Evolutionary conservation across 768 basidiomycete species (phyloP), one percentile per base, ranked within the genome.

Genomic region (Harrya chromipes): DNA sequence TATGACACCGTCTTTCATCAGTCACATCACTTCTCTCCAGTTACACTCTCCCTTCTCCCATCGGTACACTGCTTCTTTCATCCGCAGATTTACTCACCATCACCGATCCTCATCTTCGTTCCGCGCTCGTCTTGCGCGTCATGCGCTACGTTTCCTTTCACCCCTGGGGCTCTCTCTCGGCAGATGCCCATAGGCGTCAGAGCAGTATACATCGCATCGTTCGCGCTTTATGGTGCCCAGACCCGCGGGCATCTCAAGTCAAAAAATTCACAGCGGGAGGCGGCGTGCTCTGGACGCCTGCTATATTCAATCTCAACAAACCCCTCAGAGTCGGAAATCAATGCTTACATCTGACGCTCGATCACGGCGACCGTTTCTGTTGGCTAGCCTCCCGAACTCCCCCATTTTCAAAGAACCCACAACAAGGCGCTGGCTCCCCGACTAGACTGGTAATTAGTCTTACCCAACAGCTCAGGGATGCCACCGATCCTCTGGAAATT

Each of bases 91-190:
- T 82, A 0, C 42, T 60, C 31, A 46, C 60, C 1, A 66, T 79
- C 40, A 50, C 60, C 1, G 68, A 76, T 35, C 63, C 65, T 1
- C 50, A 56, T 4, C 46, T 79, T 16, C 72, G 68, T 43, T 62
- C 58, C 38, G 74, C 75, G 2, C 59, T 83, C 38, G 61, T 83
- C 52, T 65, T 77, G 37, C 77, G 82, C 27, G 71, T 84, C 24
- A 69, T 90, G 44, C 87, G 88, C 13, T 86, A 82, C 58, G 70
- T 83, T 36, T 91, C 90, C 0, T 83, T 81, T 39, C 72, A 78
- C 34, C 84, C 87, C 3, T 93, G 90, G 90, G 90, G 90, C 5
- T 81, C 81, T 40, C 59, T 76, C 16, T 76, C 72, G 8, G 79
- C 89, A 2, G 83, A 89, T 55, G 80, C 75, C 2, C 67, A 76